phyloP scores from a whole-genome alignment of 1,284 basidiomycete species.

The Fomitopsis schrenkii region DNA sequence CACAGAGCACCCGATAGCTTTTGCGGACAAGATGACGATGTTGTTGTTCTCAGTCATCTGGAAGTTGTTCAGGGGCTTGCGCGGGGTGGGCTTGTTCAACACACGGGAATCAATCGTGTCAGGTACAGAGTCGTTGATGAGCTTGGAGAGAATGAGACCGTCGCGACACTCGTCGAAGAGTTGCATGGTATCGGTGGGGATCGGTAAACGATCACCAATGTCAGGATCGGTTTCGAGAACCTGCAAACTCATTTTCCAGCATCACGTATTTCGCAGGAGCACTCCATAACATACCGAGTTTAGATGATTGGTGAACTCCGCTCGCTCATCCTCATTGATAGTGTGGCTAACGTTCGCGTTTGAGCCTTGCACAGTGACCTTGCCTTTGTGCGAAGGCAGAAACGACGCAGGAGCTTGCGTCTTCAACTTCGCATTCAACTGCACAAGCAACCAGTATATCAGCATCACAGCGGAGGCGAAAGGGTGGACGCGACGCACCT shows the following conservation, averaged over 20 bases:
- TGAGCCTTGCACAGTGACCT: slow-evolving; percentile 92
- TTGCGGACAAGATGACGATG: slow-evolving; percentile 95
- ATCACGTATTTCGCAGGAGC: background rate
- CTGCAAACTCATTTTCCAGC: slow-evolving; percentile 34
- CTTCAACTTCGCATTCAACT: slow-evolving; percentile 83
- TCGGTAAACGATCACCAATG: slow-evolving; percentile 80
- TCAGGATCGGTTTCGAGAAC: slow-evolving; percentile 90
- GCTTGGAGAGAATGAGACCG: slow-evolving; percentile 94
- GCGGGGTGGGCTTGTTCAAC: slow-evolving; percentile 79
- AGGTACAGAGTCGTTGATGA: slow-evolving; percentile 98
- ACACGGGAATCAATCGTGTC: slow-evolving; percentile 99
- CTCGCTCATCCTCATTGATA: slow-evolving; percentile 95
- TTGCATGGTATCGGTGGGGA: slow-evolving; percentile 98
- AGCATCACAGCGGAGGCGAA: background rate
- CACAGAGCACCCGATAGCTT: slow-evolving; percentile 97
- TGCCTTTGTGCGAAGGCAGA: slow-evolving; percentile 77
- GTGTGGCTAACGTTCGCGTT: slow-evolving; percentile 97
- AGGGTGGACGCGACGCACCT: slow-evolving; percentile 46
- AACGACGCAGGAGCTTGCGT: slow-evolving; percentile 49
- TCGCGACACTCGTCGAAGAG: slow-evolving; percentile 97
- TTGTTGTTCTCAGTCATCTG: slow-evolving; percentile 99
- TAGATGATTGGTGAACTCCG: slow-evolving; percentile 97
- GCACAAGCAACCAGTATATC: slow-evolving; percentile 6
- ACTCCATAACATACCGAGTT: slow-evolving; percentile 62
- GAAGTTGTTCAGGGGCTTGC: slow-evolving; percentile 89